Conservation (phyloP, 2,329 filamentous ascomycete species). For the Graphilbum fragrans region DNA sequence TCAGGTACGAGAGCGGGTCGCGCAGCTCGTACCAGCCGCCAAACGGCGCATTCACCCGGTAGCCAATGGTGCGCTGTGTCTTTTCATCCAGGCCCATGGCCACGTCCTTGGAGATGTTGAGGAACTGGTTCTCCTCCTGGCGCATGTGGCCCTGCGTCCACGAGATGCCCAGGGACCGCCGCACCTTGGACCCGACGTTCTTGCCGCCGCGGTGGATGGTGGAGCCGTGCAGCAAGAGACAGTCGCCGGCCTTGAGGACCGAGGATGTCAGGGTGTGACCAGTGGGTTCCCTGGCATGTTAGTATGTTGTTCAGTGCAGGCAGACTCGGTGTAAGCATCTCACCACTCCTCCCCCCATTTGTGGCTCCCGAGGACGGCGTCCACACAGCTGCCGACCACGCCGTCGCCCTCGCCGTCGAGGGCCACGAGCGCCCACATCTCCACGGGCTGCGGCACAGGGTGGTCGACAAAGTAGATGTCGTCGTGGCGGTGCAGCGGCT, state of each 20-base stretch:
- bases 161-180: background rate
- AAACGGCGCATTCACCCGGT: background rate
- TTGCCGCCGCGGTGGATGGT: background rate
- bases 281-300: background rate
- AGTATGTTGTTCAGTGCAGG: background rate
- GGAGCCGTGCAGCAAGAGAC: background rate
- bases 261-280: background rate
- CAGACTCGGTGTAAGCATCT: background rate
- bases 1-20: background rate
- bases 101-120: background rate
- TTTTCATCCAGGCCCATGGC: background rate
- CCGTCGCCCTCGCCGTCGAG: background rate
- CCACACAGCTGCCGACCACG: background rate
- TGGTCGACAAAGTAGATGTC: background rate
- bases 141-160: background rate
- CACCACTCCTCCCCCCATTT: background rate
- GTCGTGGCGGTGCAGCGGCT: background rate
- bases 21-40: slow-evolving; percentile 1
- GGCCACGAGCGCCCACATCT: background rate
- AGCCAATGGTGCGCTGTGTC: background rate
- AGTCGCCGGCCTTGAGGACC: background rate
- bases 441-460: background rate
- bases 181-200: background rate
- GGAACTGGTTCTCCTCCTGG: background rate
- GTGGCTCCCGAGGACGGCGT: background rate